Conservation (phyloP, 2,329 filamentous ascomycete species). For the Allantophomopsis lycopodina region DNA sequence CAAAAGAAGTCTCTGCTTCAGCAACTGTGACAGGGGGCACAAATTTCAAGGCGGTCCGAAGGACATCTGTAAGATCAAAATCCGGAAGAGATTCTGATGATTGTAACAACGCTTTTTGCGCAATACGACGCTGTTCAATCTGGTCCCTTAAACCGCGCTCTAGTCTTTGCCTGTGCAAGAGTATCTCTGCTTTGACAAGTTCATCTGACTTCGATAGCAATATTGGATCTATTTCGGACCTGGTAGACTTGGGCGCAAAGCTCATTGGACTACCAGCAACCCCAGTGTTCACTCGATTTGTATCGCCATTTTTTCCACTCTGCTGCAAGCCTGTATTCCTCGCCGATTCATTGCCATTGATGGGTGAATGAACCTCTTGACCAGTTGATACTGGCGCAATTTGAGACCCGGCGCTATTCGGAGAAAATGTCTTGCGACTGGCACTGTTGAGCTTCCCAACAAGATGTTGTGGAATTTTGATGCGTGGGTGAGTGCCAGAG, state of each 20-base stretch:
- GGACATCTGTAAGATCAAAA: conserved; percentile 59
- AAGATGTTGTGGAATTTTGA: conserved; percentile 37
- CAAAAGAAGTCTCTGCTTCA: conserved; percentile 36
- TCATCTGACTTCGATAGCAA: conserved; percentile 78
- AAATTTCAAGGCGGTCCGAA: conserved; percentile 55
- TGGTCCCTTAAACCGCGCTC: conserved; percentile 70
- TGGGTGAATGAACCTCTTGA: conserved; percentile 8
- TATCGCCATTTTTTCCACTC: conserved; percentile 10
- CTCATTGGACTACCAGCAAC: conserved; percentile 16
- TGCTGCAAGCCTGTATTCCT: neutral
- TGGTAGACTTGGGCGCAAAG: conserved; percentile 27
- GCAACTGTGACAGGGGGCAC: conserved; percentile 49
- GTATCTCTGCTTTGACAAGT: conserved; percentile 68
- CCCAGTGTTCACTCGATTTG: conserved; percentile 16
- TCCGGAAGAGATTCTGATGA: conserved; percentile 40
- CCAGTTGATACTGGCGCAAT: conserved; percentile 10
- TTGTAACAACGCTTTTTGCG: conserved; percentile 27
- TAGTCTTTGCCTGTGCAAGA: conserved; percentile 66
- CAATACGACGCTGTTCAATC: conserved; percentile 44
- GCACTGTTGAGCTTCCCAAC: conserved; percentile 12
- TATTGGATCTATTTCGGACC: conserved; percentile 66
- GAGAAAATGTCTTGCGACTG: conserved; percentile 1
- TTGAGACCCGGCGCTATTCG: conserved; percentile 2
- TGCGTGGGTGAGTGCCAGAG: conserved; percentile 56
- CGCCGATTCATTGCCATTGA: neutral